These are phyloP conservation scores for Rhodotorula sp. DNA, from an alignment of 1,284 basidiomycete species.

Conservation along the genomic window DNA sequence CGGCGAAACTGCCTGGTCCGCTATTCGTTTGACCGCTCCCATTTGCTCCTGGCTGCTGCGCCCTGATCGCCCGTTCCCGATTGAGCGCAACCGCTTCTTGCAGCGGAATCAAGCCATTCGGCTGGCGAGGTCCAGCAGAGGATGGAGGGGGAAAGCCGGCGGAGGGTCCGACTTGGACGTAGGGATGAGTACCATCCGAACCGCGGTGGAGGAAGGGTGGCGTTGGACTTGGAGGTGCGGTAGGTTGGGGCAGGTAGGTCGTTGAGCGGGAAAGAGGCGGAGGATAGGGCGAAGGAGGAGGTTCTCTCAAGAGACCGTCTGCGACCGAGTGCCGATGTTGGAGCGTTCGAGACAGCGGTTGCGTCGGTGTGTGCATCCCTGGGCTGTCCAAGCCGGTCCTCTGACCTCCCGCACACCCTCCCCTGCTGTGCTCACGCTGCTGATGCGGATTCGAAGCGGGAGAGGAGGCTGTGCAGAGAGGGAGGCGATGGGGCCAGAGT, in stretches of 20 bases:
- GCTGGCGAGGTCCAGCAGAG: too few species aligned
- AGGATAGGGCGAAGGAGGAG: not conserved
- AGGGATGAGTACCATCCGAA: not conserved
- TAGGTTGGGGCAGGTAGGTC: not conserved
- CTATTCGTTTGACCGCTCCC: not conserved
- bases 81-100: not conserved
- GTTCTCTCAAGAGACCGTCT: too few species aligned
- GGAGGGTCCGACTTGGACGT: not conserved
- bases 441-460: too few species aligned
- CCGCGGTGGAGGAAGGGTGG: not conserved
- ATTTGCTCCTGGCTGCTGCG: not conserved
- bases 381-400: not conserved
- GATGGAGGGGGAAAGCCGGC: not conserved
- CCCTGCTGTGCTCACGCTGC: too few species aligned
- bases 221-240: not conserved
- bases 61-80: not conserved
- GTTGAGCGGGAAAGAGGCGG: not conserved
- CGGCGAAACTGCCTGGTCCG: not conserved
- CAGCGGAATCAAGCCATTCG: not conserved
- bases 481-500: not conserved
- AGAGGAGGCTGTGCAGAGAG: not conserved
- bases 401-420: too few species aligned
- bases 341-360: not conserved
- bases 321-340: not conserved
- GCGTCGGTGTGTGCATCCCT: not conserved